phyloP scores from a whole-genome alignment of 495 filamentous ascomycete genomes.

The Neurospora discreta region DNA sequence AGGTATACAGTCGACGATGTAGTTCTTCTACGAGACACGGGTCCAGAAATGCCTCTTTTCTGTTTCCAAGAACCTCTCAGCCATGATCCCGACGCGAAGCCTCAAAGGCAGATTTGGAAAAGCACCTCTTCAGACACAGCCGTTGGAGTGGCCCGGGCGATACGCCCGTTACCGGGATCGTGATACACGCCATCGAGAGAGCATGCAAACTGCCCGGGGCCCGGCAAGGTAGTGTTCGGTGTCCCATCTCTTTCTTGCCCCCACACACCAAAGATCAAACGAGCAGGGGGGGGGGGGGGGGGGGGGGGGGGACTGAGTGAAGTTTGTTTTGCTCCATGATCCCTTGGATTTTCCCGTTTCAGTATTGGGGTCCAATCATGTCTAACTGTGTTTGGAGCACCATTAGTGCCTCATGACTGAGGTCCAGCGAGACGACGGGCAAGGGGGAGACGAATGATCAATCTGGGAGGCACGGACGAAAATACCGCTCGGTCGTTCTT shows the following conservation, averaged over 20 bases:
- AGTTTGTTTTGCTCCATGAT: neutral
- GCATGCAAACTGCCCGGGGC: conserved; percentile 1
- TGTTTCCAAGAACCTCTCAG: conserved; percentile 4
- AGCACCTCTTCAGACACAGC: conserved; percentile 3
- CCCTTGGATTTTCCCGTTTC: neutral
- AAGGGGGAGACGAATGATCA: neutral
- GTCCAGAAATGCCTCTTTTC: neutral
- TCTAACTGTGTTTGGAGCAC: neutral
- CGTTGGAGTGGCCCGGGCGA: conserved; percentile 3
- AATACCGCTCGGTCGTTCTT: neutral
- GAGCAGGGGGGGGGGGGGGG: too few species aligned
- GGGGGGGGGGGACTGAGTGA: neutral
- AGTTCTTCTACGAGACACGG: conserved; percentile 3
- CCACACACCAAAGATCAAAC: neutral
- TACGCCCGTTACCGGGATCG: conserved; percentile 11
- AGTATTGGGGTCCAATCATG: neutral
- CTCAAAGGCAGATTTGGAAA: neutral
- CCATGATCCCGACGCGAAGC: conserved; percentile 2
- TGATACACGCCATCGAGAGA: conserved; percentile 4
- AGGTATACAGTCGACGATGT: conserved; percentile 2
- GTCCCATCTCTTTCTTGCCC: neutral
- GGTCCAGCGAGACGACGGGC: neutral
- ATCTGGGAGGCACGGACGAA: neutral
- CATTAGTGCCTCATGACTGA: neutral
- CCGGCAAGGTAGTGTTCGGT: neutral